Percentiles rank a stretch among this genome's conserved stretches.
phyloP scores from a whole-genome alignment of 2,329 filamentous ascomycete species.

The Rosellinia necatrix region DNA sequence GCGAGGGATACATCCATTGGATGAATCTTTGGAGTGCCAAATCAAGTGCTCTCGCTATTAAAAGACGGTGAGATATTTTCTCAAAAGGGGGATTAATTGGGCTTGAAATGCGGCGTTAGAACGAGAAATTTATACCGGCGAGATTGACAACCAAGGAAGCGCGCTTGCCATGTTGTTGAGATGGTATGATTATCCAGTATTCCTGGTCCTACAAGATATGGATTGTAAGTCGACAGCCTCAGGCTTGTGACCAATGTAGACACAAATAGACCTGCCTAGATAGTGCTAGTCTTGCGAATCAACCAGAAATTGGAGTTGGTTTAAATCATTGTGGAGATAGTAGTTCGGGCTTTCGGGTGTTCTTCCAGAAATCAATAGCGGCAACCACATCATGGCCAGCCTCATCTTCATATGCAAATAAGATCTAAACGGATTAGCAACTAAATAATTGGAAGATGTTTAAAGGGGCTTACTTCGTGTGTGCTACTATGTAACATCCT shows the following conservation, averaged over 20 bases:
- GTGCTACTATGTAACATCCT: conserved; percentile 97
- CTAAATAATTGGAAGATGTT: neutral
- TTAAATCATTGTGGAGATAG: conserved; percentile 30
- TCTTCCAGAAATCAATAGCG: conserved; percentile 95
- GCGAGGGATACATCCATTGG: conserved; percentile 6
- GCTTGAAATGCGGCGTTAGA: conserved; percentile 22
- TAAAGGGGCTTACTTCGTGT: conserved; percentile 74
- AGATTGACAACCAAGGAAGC: conserved; percentile 29
- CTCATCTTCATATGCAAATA: conserved; percentile 98
- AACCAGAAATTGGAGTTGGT: conserved; percentile 15
- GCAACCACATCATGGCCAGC: conserved; percentile 90
- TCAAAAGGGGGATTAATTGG: conserved; percentile 23
- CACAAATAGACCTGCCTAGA: conserved; percentile 17
- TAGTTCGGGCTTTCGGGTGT: conserved; percentile 56
- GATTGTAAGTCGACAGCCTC: conserved; percentile 21
- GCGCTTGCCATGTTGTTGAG: conserved; percentile 26
- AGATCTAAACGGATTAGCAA: conserved; percentile 65
- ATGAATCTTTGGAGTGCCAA: conserved; percentile 1
- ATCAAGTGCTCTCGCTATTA: conserved; percentile 24
- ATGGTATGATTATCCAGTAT: conserved; percentile 40
- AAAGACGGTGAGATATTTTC: conserved; percentile 18
- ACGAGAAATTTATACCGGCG: conserved; percentile 30
- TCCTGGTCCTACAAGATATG: conserved; percentile 37
- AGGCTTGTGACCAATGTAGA: conserved; percentile 20
- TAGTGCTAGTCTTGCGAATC: conserved; percentile 7